phyloP scores from a whole-genome alignment of 2,329 filamentous ascomycete genomes.

The Talaromyces sp. region DNA sequence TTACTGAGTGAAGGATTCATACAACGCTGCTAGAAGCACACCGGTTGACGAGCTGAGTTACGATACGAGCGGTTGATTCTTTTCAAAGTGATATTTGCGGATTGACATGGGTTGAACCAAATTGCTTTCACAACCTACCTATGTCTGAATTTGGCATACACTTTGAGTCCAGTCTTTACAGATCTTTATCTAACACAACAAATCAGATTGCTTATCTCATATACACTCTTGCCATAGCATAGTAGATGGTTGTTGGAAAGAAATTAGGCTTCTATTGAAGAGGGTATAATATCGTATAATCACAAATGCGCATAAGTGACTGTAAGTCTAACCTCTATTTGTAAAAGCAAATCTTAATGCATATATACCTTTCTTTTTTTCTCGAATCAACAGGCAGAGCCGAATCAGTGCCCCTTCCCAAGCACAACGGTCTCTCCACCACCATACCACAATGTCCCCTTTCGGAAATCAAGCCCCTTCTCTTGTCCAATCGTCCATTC shows the following conservation, averaged over 20 bases:
- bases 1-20: background rate
- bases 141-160: background rate
- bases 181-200: background rate
- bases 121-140: background rate
- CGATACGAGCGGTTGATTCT: background rate
- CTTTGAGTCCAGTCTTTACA: background rate
- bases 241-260: background rate
- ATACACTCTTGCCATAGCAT: background rate
- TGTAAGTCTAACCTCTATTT: background rate
- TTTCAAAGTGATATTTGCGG: background rate
- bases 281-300: background rate
- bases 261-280: background rate
- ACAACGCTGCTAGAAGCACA: background rate
- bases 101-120: background rate
- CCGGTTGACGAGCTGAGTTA: background rate
- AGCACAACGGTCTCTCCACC: constrained; percentile 66
- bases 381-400: background rate
- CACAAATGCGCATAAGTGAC: background rate
- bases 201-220: background rate
- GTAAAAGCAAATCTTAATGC: background rate
- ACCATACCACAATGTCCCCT: constrained; percentile 82
- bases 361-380: background rate
- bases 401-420: constrained; percentile 46
- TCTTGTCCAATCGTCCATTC: constrained; percentile 90
- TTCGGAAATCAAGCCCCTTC: constrained; percentile 71